These are phyloP conservation scores for Termitomyces sp. DNA, from an alignment of 768 basidiomycete species.

Conservation along the genomic window DNA sequence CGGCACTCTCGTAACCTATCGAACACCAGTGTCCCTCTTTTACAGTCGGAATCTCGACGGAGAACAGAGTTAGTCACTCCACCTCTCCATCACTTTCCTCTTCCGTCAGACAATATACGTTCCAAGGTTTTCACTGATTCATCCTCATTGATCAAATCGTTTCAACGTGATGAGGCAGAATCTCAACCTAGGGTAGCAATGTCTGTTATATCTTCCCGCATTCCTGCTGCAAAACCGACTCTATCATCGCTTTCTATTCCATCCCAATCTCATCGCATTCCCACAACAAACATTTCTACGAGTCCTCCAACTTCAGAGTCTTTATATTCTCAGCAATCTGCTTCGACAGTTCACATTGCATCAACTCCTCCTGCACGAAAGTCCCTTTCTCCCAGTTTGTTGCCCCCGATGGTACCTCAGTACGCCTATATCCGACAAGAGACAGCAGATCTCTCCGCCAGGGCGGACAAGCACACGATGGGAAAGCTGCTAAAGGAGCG, in stretches of 20 bases:
- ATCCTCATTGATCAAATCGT: neutral
- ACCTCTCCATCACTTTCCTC: neutral
- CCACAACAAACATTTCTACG: neutral
- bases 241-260: neutral
- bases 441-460: neutral
- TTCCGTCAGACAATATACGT: neutral
- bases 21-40: constrained; percentile 2
- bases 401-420: neutral
- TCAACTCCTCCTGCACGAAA: neutral
- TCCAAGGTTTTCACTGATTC: constrained; percentile 1
- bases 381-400: neutral
- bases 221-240: neutral
- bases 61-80: neutral
- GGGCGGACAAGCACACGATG: constrained; percentile 4
- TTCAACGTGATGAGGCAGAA: neutral
- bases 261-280: neutral
- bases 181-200: neutral
- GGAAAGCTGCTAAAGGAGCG: constrained; percentile 11
- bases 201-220: neutral
- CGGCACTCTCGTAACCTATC: neutral
- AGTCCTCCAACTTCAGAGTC: constrained; percentile 5
- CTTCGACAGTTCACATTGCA: neutral
- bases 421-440: neutral
- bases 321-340: constrained; percentile 12
- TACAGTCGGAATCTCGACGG: neutral